Conservation (phyloP, 2,329 filamentous ascomycete genomes). For the Corynespora cassiicola region DNA sequence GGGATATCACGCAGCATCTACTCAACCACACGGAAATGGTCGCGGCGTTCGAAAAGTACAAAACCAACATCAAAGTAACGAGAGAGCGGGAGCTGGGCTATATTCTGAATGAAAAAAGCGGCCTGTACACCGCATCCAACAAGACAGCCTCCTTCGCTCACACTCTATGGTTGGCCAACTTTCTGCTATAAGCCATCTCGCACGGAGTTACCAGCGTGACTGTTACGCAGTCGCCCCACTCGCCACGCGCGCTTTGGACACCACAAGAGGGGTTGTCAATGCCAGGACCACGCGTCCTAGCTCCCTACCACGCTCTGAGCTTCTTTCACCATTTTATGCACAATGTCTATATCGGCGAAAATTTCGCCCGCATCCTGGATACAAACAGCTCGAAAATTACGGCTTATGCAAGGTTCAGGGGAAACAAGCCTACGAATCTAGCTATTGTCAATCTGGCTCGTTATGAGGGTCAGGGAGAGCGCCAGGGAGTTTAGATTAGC, state of each 20-base stretch:
- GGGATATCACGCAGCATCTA: conserved; percentile 3
- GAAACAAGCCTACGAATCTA: conserved; percentile 1
- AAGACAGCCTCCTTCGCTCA: conserved; percentile 1
- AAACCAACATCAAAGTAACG: conserved; percentile 3
- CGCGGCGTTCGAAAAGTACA: conserved; percentile 2
- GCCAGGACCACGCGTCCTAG: conserved; percentile 5
- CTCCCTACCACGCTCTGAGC: conserved; percentile 2
- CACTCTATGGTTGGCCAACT: conserved; percentile 5
- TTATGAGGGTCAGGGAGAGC: conserved; percentile 1
- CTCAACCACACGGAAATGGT: conserved; percentile 7
- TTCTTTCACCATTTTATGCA: conserved; percentile 6
- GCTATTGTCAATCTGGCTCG: conserved; percentile 6
- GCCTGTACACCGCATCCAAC: neutral
- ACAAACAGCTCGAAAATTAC: conserved; percentile 2
- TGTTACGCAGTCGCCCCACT: conserved; percentile 1
- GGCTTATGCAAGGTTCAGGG: conserved; percentile 6
- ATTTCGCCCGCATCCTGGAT: conserved; percentile 1
- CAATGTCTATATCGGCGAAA: conserved; percentile 1
- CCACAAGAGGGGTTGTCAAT: no score
- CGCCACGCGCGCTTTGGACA: conserved; percentile 2
- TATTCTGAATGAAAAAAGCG: conserved; percentile 4
- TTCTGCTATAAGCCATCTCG: conserved; percentile 5
- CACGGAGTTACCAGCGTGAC: neutral
- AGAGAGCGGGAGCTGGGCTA: neutral
- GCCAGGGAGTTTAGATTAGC: neutral